Base-by-base conservation (phyloP, 192 early-diverging fungal species). In the Entophlyctis luteolus region DNA sequence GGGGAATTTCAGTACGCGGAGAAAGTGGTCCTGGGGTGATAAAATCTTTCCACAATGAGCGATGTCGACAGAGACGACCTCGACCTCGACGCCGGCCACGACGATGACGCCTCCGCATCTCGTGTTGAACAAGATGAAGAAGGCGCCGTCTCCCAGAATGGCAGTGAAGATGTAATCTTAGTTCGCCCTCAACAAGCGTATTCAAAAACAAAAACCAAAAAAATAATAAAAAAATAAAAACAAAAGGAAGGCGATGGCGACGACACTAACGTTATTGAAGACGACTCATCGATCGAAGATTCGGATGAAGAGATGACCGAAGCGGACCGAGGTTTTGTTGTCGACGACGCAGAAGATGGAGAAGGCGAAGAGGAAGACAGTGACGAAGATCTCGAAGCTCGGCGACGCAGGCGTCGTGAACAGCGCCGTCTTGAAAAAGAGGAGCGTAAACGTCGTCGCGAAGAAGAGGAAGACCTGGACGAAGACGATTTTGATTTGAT, bases 401-500 rank as follows among this genome's bases (percentile, higher is more conserved):
- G 67, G 6, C 10, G 22, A 8, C 42, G 32, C 38, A 53, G 63
- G 2, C n/a, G 49, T 6, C 22, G 54, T 4, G 39, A 56, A 37
- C 53, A 70, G 29, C 68, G 65, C 27, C 71, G 56, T 8, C 86
- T 29, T 79, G 86, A 54, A 87, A 88, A 45, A 81, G 10, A 14
- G 49, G 84, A 45, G 83, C 81, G 34, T 78, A 90, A 50, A 22
- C 67, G n/a, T 48, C 67, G n/a, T 48, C 55, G 29, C 46, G 58
- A 36, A 67, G 68, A 65, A 29, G 89, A 92, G 55, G 90, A 95
- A 48, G 85, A 86, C 36, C 75, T 94, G 16, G 91, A 93, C 27
- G 95, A 94, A 18, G 97, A 99, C 58, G 97, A 99, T 73, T 72
- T 95, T 54, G 93, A 90, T 23, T 81, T 98, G 29, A 81, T 99